A percentile compares a stretch with the other conserved stretches of the same genome.
These are phyloP conservation scores for Albifimbria verrucaria DNA, from an alignment of 2,329 filamentous ascomycete species.

Conservation along the genomic window DNA sequence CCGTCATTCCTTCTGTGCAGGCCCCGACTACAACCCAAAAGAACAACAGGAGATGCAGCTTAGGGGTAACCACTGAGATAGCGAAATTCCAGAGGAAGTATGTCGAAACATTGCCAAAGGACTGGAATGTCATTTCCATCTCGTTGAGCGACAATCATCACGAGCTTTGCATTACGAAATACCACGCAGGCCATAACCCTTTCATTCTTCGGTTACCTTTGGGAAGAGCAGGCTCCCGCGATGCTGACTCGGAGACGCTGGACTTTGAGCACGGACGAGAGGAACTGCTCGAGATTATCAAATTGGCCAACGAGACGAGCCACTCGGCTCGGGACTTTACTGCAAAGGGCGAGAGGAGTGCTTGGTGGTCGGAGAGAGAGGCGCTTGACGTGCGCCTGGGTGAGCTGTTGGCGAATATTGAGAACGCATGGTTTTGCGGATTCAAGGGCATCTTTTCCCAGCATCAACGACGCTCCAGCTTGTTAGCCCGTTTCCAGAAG, in stretches of 20 bases:
- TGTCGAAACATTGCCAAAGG: constrained; percentile 76
- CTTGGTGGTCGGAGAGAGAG: constrained; percentile 89
- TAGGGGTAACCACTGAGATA: constrained; percentile 49
- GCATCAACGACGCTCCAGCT: constrained; percentile 56
- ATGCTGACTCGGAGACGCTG: constrained; percentile 75
- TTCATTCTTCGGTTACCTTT: constrained; percentile 87
- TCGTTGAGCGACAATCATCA: constrained; percentile 77
- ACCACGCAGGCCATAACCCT: constrained; percentile 70
- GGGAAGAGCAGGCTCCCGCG: constrained; percentile 75
- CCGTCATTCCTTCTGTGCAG: neutral
- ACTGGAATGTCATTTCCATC: constrained; percentile 85
- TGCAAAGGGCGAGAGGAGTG: constrained; percentile 69
- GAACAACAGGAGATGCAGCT: constrained; percentile 35
- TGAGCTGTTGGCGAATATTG: constrained; percentile 78
- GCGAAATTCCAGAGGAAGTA: constrained; percentile 73
- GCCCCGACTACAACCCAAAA: constrained; percentile 12
- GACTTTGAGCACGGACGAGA: constrained; percentile 75
- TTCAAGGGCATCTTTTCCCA: constrained; percentile 94
- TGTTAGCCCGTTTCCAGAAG: constrained; percentile 72
- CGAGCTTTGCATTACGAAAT: constrained; percentile 86
- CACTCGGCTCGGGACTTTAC: constrained; percentile 69
- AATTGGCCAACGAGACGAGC: constrained; percentile 77
- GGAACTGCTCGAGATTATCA: constrained; percentile 81
- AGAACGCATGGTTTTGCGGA: constrained; percentile 91
- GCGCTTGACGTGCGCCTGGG: constrained; percentile 73